Base-by-base conservation (phyloP, 768 basidiomycete species). In the Trametes maxima region DNA sequence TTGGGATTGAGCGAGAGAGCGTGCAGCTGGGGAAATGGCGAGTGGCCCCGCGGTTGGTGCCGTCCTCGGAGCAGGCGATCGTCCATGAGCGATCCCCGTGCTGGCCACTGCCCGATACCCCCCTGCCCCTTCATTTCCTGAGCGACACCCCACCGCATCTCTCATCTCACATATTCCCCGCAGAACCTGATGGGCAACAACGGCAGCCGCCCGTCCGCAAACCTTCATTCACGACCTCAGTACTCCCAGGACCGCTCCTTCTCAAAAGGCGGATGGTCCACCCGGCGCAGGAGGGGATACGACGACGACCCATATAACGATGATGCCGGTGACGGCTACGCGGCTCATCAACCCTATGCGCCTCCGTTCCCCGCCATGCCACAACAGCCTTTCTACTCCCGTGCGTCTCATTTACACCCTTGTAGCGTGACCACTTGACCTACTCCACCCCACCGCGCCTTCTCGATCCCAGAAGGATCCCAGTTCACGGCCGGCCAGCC, bases 101-200 rank as follows among this genome's bases (percentile, higher is more conserved):
- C 24, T 44, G 12, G 6, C 57, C 48, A 33, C 49, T 42, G 33
- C n/a, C 25, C n/a, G 53, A 49, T 54, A 54, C 53, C 53, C 59
- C 35, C 39, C n/a, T 53, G 25, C 52, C 52, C 14, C 35, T 50
- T 40, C 46, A 19, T 17, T 12, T n/a, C 7, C 12, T 22, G 21
- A 13, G 13, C 22, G 36, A 52, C 39, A 40, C 37, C 51, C 16
- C 17, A 13, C 47, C 16, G 16, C 42, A 44, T 22, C 25, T 51
- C 54, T 49, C 59, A 55, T 50, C 39, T 45, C 54, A 10, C 40
- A 28, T 10, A 16, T 16, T 39, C 37, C 17, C 17, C 8, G 19
- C 21, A 57, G 53, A 55, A 52, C 24, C 62, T 59, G 33, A 64
- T 64, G 62, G 62, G 62, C 33, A 64, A 64, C 39, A 54, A 59